Evolutionary conservation across 306 rosid species (phyloP).

Genomic region (Abrus pulchellus): DNA sequence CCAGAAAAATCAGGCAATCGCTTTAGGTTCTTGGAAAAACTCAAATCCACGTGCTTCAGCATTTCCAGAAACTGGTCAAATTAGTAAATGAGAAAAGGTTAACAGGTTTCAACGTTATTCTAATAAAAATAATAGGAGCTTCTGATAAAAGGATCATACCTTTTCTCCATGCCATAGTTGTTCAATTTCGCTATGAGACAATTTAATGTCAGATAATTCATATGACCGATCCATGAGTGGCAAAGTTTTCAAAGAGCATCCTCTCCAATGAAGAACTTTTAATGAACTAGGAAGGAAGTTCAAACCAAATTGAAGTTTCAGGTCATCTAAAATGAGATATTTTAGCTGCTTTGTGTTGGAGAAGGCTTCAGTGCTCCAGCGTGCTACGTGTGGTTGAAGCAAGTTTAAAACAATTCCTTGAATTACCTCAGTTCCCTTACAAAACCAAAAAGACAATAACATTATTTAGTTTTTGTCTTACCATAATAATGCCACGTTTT

Average conservation of each 20-base stretch:
- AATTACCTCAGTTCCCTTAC: conserved; percentile 34
- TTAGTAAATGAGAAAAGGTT: not conserved
- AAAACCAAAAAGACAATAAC: not conserved
- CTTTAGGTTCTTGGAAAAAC: conserved; percentile 6
- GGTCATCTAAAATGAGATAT: conserved; percentile 17
- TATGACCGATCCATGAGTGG: not conserved
- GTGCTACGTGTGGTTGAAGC: conserved; percentile 18
- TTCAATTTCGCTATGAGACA: conserved; percentile 27
- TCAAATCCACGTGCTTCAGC: conserved; percentile 40
- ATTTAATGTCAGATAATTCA: conserved; percentile 36
- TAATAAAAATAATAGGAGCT: not conserved
- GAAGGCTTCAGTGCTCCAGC: conserved; percentile 34
- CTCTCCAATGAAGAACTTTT: conserved; percentile 41
- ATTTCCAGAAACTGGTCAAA: conserved; percentile 23
- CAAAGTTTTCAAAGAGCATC: conserved; percentile 38
- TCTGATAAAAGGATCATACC: not conserved
- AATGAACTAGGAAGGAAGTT: conserved; percentile 25
- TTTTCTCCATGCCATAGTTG: conserved; percentile 42
- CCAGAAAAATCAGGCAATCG: conserved; percentile 14
- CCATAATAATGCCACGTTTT: too few species aligned
- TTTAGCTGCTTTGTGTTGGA: conserved; percentile 37
- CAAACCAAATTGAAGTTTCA: conserved; percentile 28
- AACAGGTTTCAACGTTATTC: not conserved
- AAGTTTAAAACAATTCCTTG: not conserved
- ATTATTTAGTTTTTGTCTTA: not conserved